Percentiles rank a stretch among this genome's conserved stretches.
phyloP scores from a whole-genome alignment of 257 asterid species.

The Solanum tarijense region DNA sequence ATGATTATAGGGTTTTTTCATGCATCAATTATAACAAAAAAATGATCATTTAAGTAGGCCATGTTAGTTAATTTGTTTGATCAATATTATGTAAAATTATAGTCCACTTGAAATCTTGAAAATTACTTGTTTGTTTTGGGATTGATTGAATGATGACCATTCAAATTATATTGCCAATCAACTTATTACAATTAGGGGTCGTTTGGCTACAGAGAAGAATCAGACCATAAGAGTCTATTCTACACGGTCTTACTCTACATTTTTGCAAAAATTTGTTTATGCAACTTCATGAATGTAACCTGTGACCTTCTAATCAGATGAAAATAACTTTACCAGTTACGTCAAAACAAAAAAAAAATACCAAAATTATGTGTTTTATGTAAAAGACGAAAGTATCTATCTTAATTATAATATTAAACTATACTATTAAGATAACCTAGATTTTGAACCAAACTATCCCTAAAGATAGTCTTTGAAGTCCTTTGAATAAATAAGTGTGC shows the following conservation, averaged over 20 bases:
- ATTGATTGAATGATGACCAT: background rate
- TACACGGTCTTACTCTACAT: accelerated
- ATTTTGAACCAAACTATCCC: background rate
- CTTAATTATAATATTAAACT: background rate
- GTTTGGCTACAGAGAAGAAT: background rate
- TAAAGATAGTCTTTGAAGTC: background rate
- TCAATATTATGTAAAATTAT: background rate
- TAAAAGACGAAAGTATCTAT: background rate
- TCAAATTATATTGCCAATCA: background rate
- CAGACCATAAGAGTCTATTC: background rate
- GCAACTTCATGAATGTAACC: background rate
- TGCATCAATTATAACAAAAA: background rate
- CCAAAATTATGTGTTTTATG: too few relatives aligned
- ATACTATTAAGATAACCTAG: background rate
- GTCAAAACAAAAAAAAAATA: too few relatives aligned
- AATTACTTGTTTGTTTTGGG: background rate
- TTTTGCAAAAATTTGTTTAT: background rate
- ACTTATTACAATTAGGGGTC: background rate
- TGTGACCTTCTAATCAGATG: background rate
- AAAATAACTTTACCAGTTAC: background rate
- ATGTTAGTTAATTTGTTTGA: background rate
- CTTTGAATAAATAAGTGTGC: background rate
- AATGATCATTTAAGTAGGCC: background rate
- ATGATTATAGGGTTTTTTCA: constrained; percentile 1
- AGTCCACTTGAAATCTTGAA: background rate